Evolutionary conservation across 1,284 basidiomycete genomes (phyloP).

Genomic region (Schizopora paradoxa): DNA sequence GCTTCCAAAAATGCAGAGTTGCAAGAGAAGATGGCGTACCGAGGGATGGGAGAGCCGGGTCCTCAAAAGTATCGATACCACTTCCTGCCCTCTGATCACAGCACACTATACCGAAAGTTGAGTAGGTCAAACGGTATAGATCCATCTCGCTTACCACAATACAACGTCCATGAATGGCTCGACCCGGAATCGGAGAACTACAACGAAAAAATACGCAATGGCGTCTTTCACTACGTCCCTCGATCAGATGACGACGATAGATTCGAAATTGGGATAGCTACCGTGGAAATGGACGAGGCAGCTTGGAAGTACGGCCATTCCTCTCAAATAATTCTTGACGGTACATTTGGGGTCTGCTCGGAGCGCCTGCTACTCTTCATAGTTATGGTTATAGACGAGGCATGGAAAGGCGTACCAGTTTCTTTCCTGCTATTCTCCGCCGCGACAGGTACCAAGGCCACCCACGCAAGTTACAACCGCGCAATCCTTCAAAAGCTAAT

Average conservation of each 20-base stretch:
- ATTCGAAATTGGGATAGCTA: conserved; percentile 28
- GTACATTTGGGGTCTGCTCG: conserved; percentile 35
- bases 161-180: conserved; percentile 25
- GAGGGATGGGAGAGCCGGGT: conserved; percentile 7
- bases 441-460: conserved; percentile 26
- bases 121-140: conserved; percentile 22
- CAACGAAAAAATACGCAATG: conserved; percentile 21
- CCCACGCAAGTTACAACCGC: conserved; percentile 32
- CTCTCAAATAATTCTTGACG: conserved; percentile 32
- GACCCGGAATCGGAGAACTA: conserved; percentile 19
- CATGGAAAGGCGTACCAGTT: conserved; percentile 27
- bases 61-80: conserved; percentile 12
- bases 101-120: conserved; percentile 22
- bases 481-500: conserved; percentile 29
- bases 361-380: conserved; percentile 32
- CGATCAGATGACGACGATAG: conserved; percentile 20
- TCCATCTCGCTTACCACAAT: conserved; percentile 19
- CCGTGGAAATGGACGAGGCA: conserved; percentile 30
- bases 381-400: conserved; percentile 30
- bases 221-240: conserved; percentile 27
- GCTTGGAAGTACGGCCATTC: conserved; percentile 31
- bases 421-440: conserved; percentile 36
- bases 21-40: conserved; percentile 10
- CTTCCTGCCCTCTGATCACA: conserved; percentile 20
- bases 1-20: conserved; percentile 4